Evolutionary conservation across 208 protist genomes (phyloP).

Genomic region (Naegleria lovaniensis): DNA sequence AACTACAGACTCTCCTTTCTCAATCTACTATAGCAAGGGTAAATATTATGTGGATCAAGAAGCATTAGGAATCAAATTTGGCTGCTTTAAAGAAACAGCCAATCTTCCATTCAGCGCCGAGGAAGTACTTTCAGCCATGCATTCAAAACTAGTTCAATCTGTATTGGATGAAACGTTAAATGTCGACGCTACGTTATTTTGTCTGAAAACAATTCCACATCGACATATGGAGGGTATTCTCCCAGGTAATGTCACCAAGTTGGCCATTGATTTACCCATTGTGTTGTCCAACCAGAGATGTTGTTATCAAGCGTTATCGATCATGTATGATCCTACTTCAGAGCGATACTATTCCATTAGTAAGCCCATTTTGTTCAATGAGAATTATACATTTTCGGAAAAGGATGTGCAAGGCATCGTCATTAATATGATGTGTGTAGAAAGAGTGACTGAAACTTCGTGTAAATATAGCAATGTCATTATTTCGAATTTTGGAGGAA

Average conservation of each 20-base stretch:
- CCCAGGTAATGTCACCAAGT: neutral
- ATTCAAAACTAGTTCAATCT: neutral
- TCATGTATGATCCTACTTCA: neutral
- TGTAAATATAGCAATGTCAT: neutral
- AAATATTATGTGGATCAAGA: neutral
- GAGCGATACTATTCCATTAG: neutral
- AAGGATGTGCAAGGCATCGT: neutral
- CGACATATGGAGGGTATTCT: neutral
- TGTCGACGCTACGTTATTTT: neutral
- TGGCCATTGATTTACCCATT: neutral
- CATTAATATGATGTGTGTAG: neutral
- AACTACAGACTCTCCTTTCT: neutral
- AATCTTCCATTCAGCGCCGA: neutral
- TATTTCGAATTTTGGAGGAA: neutral
- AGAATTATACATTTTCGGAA: neutral
- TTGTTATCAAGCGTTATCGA: neutral
- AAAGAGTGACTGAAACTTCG: neutral
- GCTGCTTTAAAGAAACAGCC: neutral
- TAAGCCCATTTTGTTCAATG: neutral
- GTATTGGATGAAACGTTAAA: neutral
- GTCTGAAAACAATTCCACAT: neutral
- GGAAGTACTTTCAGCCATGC: neutral
- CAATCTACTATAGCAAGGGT: neutral
- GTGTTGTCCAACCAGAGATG: neutral
- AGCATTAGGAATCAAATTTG: neutral